phyloP scores from a whole-genome alignment of 2,329 filamentous ascomycete genomes.

The Thielaviopsis populi region DNA sequence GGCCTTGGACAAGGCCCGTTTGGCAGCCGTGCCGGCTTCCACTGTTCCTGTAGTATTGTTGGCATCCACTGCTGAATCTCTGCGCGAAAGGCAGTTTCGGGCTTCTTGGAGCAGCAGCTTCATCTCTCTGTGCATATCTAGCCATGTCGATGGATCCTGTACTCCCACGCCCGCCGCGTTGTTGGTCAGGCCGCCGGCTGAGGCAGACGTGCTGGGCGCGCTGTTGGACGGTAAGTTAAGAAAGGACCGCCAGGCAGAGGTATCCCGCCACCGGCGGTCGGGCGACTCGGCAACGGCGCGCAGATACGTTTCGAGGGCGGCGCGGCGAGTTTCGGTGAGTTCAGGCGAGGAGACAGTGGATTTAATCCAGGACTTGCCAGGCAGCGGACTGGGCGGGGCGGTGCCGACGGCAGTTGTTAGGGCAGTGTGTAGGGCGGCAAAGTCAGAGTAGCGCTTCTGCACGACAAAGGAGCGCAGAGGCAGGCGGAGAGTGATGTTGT shows the following conservation, averaged over 20 bases:
- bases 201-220: slow-evolving; percentile 33
- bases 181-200: slow-evolving; percentile 31
- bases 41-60: slow-evolving; percentile 31
- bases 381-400: slow-evolving; percentile 52
- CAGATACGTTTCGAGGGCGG: slow-evolving; percentile 55
- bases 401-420: slow-evolving; percentile 45
- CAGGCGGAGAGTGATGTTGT: slow-evolving; percentile 63
- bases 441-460: slow-evolving; percentile 73
- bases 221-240: slow-evolving; percentile 49
- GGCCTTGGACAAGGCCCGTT: slow-evolving; percentile 55
- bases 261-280: slow-evolving; percentile 64
- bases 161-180: slow-evolving; percentile 27
- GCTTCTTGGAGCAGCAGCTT: slow-evolving; percentile 57
- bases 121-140: slow-evolving; percentile 60
- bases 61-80: slow-evolving; percentile 39
- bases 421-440: slow-evolving; percentile 47
- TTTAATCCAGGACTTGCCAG: slow-evolving; percentile 62
- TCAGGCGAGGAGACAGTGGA: slow-evolving; percentile 54
- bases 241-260: slow-evolving; percentile 56
- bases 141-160: slow-evolving; percentile 53
- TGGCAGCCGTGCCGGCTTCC: slow-evolving; percentile 59
- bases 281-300: slow-evolving; percentile 54
- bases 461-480: slow-evolving; percentile 62
- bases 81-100: slow-evolving; percentile 46
- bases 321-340: slow-evolving; percentile 55